These are phyloP conservation scores for Hymenoscyphus fraxineus DNA, from an alignment of 2,329 filamentous ascomycete genomes.

Conservation along the genomic window DNA sequence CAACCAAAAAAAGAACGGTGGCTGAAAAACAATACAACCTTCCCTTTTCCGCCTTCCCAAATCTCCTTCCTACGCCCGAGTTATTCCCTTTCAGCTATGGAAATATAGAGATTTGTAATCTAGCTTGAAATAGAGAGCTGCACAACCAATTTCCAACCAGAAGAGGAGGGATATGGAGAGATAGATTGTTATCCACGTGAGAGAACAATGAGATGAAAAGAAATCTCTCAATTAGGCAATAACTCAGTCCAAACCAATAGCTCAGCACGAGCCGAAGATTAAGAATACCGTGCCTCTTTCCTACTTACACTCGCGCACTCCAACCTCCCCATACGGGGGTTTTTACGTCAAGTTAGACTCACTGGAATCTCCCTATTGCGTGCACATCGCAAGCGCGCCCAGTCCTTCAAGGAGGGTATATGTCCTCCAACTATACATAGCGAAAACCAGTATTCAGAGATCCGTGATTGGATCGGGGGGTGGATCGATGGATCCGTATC, in stretches of 20 bases:
- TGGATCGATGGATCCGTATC: background rate
- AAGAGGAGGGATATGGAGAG: background rate
- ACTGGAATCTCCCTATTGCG: background rate
- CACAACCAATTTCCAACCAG: no score
- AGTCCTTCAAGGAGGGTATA: slow-evolving; percentile 15
- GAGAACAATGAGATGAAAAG: background rate
- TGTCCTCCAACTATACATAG: background rate
- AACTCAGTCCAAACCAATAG: background rate
- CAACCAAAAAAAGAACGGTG: background rate
- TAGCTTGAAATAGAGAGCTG: no score
- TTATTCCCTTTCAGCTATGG: background rate
- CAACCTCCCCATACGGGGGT: background rate
- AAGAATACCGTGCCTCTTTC: background rate
- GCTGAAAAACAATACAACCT: background rate
- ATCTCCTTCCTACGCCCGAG: background rate
- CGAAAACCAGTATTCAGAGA: background rate
- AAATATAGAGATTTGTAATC: background rate
- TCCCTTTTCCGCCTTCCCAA: background rate
- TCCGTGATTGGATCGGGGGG: background rate
- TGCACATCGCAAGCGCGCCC: background rate
- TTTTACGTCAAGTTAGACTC: background rate
- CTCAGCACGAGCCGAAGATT: background rate
- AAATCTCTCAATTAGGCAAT: background rate
- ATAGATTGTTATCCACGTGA: background rate
- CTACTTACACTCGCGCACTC: background rate